Conservation (phyloP, 805 yeast genomes). For the Cyberlindnera samutprakarnensis region DNA sequence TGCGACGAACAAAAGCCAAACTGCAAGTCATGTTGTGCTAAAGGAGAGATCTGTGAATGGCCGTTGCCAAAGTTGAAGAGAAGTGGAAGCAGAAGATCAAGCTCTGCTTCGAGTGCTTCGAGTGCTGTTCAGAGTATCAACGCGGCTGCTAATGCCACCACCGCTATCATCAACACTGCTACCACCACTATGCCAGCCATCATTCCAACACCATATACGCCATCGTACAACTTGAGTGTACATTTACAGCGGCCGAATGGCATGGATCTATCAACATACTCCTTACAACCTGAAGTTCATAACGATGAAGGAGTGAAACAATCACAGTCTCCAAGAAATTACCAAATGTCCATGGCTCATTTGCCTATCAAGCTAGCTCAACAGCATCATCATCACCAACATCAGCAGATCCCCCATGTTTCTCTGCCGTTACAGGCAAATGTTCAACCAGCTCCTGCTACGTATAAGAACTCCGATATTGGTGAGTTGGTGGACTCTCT, state of each 20-base stretch:
- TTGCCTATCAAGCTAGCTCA: too few relatives aligned
- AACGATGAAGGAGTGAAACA: neutral
- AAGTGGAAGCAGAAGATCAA: slow-evolving; percentile 1
- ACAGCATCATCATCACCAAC: neutral
- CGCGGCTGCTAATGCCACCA: too few relatives aligned
- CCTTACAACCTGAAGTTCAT: slow-evolving; percentile 1
- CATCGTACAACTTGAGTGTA: neutral
- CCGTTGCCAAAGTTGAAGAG: slow-evolving; percentile 31
- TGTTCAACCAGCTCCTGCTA: neutral
- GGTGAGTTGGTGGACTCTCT: neutral
- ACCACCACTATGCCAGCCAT: neutral
- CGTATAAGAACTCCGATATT: neutral
- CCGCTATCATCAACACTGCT: too few relatives aligned
- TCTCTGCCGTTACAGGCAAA: neutral
- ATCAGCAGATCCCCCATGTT: neutral
- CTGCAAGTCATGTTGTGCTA: slow-evolving; percentile 7
- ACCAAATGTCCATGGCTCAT: too few relatives aligned
- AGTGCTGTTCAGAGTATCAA: too few relatives aligned
- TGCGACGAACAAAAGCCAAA: slow-evolving; percentile 46
- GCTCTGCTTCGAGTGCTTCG: slow-evolving; percentile 1
- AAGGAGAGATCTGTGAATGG: slow-evolving; percentile 13
- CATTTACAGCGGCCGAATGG: neutral
- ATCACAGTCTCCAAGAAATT: too few relatives aligned
- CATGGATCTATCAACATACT: slow-evolving; percentile 1
- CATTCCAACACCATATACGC: neutral